Evolutionary conservation across 176 grass and related monocot species (phyloP).

Genomic region (Cenchrus fungigraminus): DNA sequence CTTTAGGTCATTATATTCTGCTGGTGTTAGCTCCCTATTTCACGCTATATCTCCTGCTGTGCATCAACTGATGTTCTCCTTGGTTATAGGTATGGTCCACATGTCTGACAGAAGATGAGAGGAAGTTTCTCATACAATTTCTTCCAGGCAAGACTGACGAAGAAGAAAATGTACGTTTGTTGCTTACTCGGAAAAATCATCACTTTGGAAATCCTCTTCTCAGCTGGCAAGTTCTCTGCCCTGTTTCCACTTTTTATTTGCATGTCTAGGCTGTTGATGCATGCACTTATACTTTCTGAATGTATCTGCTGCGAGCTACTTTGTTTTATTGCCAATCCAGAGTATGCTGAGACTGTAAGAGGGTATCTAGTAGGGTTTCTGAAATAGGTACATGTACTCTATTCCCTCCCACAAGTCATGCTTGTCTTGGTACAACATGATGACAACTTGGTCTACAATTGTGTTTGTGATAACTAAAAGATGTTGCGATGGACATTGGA

Average conservation of each 20-base stretch:
- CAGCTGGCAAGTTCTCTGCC: conserved; percentile 56
- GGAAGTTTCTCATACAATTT: conserved; percentile 63
- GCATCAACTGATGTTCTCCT: conserved; percentile 22
- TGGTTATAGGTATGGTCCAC: conserved; percentile 62
- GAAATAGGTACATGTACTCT: background rate
- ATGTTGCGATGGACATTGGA: background rate
- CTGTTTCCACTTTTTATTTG: background rate
- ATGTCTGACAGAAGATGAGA: conserved; percentile 66
- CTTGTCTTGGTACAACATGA: background rate
- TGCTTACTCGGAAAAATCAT: conserved; percentile 53
- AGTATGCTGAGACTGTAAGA: background rate
- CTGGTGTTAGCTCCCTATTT: background rate
- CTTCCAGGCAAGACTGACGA: conserved; percentile 51
- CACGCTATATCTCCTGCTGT: background rate
- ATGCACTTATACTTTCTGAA: background rate
- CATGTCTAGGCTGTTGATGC: conserved; percentile 9
- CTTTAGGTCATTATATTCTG: too few species aligned
- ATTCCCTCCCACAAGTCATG: background rate
- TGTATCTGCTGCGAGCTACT: background rate
- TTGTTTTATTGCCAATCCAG: background rate
- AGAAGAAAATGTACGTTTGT: conserved; percentile 56
- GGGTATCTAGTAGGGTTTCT: background rate
- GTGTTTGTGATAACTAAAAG: conserved; percentile 1
- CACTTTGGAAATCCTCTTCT: conserved; percentile 59
- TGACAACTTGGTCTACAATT: background rate